Conservation (phyloP, 129 eudicot genomes). For the Tagetes erecta region DNA sequence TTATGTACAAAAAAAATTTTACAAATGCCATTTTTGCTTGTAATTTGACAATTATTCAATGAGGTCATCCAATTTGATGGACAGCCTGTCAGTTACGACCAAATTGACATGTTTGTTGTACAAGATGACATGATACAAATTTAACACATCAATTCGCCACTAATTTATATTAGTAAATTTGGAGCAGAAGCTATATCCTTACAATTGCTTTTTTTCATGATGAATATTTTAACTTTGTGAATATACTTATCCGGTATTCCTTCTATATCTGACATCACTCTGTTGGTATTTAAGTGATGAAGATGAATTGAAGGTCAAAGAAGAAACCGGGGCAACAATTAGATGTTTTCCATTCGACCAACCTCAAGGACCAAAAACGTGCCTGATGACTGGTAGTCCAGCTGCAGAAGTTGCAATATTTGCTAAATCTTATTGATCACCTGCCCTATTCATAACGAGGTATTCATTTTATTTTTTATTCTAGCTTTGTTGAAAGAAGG, state of each 20-base stretch:
- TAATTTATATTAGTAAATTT: not conserved
- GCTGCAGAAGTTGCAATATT: conserved; percentile 92
- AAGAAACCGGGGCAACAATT: conserved; percentile 91
- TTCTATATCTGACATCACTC: not conserved
- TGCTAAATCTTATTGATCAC: conserved; percentile 78
- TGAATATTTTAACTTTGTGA: not conserved
- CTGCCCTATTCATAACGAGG: conserved; percentile 19
- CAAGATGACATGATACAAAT: not conserved
- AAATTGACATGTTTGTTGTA: not conserved
- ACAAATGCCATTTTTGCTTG: not conserved
- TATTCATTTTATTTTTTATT: conserved; percentile 9
- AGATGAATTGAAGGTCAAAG: conserved; percentile 77
- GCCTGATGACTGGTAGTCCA: conserved; percentile 77
- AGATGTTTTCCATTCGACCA: conserved; percentile 91
- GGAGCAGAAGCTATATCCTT: not conserved
- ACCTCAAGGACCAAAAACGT: conserved; percentile 60
- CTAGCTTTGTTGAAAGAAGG: not conserved
- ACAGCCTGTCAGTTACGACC: not conserved
- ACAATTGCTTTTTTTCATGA: not conserved
- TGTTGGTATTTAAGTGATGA: conserved; percentile 44
- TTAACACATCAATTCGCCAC: conserved; percentile 2
- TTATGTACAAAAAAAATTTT: not conserved
- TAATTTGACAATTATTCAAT: not conserved
- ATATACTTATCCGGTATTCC: not conserved
- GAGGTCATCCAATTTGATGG: conserved; percentile 1